Base-by-base conservation (phyloP, 257 asterid species). In the Nicotiana benthamiana region DNA sequence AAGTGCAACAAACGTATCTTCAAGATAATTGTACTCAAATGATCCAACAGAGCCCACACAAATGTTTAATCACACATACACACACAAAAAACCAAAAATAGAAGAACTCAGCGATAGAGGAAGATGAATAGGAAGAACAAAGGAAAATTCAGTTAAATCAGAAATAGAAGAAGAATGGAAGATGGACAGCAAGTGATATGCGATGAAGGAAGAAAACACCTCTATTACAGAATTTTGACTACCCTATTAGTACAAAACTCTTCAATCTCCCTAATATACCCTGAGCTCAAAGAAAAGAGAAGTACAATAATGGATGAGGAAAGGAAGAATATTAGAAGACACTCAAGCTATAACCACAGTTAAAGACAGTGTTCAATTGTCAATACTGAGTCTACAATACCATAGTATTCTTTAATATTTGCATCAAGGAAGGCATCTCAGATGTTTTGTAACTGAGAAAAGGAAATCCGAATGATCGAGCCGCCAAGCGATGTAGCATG, bases 401-500 rank as follows among this genome's bases (percentile, higher is more conserved):
- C 32, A 10, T 16, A 26, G 68, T 62, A 4, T 74, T 48, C 17
- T 74, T 74, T 16, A 13, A 74, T 2, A 43, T 22, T 22, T 46
- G 27, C 78, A 24, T 72, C 26, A 32, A 70, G 77, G 77, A 43
- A 34, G 20, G 26, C 82, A 46, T 11, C 81, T 93, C 94, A 96
- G 80, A 96, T 89, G 88, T 81, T 90, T 84, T 96, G 97, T 84
- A 96, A 86, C 93, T 96, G 99, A 76, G 99, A 96, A 84, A 96
- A 94, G 68, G 99, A 94, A 80, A 96, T 96, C 54, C 97, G 88
- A 79, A 96, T 91, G 82, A 88, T 92, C 10, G 97, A 91, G 67
- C 98, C 99, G 40, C 88, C 87, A 22, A 96, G 96, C 4, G 96
- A 89, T 9, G 97, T 90, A 20, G 98, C 99, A 85, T 96, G 98